Evolutionary conservation across 1,139 yeast genomes (phyloP), one percentile per base, ranked within the genome.

Genomic region (Hyphopichia pseudoburtonii): DNA sequence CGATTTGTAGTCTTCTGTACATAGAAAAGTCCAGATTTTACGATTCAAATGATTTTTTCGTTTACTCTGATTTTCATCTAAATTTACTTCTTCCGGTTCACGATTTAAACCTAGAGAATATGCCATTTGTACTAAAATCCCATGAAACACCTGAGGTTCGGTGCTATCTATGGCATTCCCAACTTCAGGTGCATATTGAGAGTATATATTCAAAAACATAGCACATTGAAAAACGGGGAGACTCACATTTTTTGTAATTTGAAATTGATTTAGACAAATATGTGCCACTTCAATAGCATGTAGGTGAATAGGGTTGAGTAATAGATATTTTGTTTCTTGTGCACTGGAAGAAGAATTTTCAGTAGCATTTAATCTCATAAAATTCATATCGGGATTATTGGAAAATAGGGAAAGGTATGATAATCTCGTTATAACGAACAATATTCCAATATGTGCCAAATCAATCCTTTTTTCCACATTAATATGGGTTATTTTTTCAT

Each of bases 221-320:
- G 72, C 64, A 35, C 78, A 70, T 47, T 78, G 83, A 23, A 80
- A 60, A 5, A 78, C 68, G 0, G 72, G 68, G 18, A 79, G 49
- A 11, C 75, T 71, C 15, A 78, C 70, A 39, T 75, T 67, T 38
- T 76, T 57, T 30, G 73, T 50, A 15, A 78, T 41, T 32, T 72
- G 70, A 52, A 80, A 78, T 44, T 76, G 79, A 40, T 69, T 67
- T 27, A 80, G 55, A 47, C 85, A 79, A 39, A 65, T 57, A 42
- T 73, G 76, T 0, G 85, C 82, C 37, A 75, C 66, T 35, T 62
- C 64, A 15, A 75, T 61, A 16, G 62, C 59, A 26, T 73, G 71
- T 32, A 70, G 55, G 19, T 71, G 66, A 24, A 79, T 64, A 3
- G 83, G 82, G 41, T 74, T 64, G 2, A 59, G 50, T 32, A 77